Base-by-base conservation (phyloP, 371 early-diverging fungal genomes). In the Mucor racemosus region DNA sequence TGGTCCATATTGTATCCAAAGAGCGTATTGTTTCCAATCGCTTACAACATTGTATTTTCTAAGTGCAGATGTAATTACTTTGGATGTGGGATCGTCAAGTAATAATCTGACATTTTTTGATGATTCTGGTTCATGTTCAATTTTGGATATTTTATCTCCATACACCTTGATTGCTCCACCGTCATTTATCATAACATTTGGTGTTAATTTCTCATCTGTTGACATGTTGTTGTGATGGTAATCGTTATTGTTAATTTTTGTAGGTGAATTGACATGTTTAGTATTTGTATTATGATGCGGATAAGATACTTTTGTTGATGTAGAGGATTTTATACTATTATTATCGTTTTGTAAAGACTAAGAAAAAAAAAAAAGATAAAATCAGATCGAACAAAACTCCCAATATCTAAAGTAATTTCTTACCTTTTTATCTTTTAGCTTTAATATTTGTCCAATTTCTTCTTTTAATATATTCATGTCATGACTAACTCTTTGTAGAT, bases 21-120 rank as follows among this genome's bases (percentile, higher is more conserved):
- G 77, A 3, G 91, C 87, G 74, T 95, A 97, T 64, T 94, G 86
- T 62, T 88, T 86, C 95, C 94, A 95, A 67, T 94, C 91, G 72
- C 94, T 95, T 40, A 75, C 71, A 21, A 98, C 91, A 69, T 96
- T 95, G 82, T 95, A 97, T 77, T 96, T 96, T 63, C 91, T 91
- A 50, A 98, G 78, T 0, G 94, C 93, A 9, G 91, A 92, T 5
- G 90, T 92, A 15, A 98, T 82, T 8, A 97, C 91, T 71, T 92
- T 94, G 38, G 90, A 84, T 70, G 96, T 93, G 8, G 94, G 87
- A 68, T 97, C 97, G 39, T 90, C 91, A 19, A 88, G 74, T 46
- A 91, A 86, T 11, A 97, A 88, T 38, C 92, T 87, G 60, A 97
- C 94, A 54, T 89, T 91, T 78, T 96, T 96, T 77, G 92, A 95